Evolutionary conservation across 495 filamentous ascomycete species (phyloP).

Genomic region (Podospora pseudoanserina): DNA sequence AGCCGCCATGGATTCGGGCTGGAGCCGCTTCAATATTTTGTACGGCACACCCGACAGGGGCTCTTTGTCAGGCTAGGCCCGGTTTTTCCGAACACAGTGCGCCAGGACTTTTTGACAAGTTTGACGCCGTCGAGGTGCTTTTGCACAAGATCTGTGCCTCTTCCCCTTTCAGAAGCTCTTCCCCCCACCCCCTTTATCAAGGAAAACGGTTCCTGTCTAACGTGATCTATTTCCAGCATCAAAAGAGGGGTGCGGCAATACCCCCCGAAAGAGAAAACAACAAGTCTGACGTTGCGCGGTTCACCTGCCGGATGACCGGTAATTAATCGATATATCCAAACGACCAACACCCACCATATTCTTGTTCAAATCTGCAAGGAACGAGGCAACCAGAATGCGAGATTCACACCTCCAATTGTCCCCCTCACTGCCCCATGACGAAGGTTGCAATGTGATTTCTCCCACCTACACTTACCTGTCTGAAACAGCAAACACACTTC

Average conservation of each 20-base stretch:
- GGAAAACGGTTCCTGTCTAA: neutral
- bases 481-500: neutral
- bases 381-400: neutral
- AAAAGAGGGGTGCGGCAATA: neutral
- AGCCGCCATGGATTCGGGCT: neutral
- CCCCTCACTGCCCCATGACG: neutral
- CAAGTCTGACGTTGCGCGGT: neutral
- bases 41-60: neutral
- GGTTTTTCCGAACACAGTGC: slow-evolving; percentile 26
- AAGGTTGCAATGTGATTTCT: neutral
- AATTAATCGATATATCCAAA: neutral
- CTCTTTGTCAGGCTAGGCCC: slow-evolving; percentile 1
- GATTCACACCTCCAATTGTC: neutral
- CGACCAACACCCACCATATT: neutral
- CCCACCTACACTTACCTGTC: too few species aligned
- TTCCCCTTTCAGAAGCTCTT: neutral
- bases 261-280: neutral
- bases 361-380: neutral
- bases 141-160: neutral
- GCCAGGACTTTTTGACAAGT: neutral
- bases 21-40: slow-evolving; percentile 1
- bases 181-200: neutral
- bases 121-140: neutral
- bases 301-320: neutral
- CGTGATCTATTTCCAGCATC: slow-evolving; percentile 22